These are phyloP conservation scores for Ascochyta pisi DNA, from an alignment of 2,329 filamentous ascomycete species.

Conservation along the genomic window DNA sequence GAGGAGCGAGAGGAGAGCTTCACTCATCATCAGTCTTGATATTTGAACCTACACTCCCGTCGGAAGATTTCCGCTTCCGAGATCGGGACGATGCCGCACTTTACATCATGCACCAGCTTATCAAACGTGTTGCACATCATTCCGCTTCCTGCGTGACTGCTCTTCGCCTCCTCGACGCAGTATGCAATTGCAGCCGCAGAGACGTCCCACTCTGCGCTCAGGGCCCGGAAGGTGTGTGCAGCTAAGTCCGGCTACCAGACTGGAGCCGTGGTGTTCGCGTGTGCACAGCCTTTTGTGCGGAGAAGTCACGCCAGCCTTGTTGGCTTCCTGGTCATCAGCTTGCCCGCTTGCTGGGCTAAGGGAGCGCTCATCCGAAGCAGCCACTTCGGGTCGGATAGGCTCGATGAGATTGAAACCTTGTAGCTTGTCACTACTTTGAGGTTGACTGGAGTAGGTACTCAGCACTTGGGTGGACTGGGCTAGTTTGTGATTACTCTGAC, in stretches of 20 bases:
- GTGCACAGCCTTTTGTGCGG: conserved; percentile 33
- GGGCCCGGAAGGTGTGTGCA: conserved; percentile 3
- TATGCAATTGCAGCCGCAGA: neutral
- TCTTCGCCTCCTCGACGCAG: neutral
- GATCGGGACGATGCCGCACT: conserved; percentile 11
- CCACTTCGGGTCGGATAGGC: conserved; percentile 27
- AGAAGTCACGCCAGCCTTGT: conserved; percentile 24
- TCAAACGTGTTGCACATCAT: conserved; percentile 6
- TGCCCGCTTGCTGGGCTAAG: conserved; percentile 28
- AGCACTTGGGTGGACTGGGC: neutral
- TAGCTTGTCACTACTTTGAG: no score
- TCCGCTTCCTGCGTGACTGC: neutral
- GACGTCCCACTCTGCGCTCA: conserved; percentile 22
- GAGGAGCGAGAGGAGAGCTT: neutral
- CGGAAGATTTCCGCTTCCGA: conserved; percentile 7
- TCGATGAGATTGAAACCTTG: neutral
- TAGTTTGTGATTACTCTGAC: conserved; percentile 1
- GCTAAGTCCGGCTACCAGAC: conserved; percentile 16
- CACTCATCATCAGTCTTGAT: neutral
- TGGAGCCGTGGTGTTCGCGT: conserved; percentile 16
- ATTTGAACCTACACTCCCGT: neutral
- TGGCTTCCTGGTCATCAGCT: conserved; percentile 22
- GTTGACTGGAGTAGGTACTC: no score
- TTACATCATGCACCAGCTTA: conserved; percentile 11
- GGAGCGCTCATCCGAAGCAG: conserved; percentile 37